Base-by-base conservation (phyloP, 208 protist genomes). In the Crithidia mellificae region DNA sequence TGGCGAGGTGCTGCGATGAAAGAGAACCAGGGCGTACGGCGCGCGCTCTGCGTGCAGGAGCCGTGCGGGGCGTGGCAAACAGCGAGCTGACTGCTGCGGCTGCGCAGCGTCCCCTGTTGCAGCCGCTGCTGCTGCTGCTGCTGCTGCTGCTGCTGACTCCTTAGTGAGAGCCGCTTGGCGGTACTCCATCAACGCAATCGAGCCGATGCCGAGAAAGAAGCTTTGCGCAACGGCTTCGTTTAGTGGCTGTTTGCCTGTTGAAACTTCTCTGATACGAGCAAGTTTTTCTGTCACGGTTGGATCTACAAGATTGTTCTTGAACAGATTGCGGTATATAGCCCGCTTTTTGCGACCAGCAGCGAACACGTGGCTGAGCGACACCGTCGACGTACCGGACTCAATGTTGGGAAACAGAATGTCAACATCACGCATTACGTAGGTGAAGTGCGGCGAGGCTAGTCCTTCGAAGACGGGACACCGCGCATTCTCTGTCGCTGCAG, bases 401-500 rank as follows among this genome's bases (percentile, higher is more conserved):
- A 78, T 56, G 58, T 64, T 78, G 7, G 73, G 73, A 27, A 78
- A 72, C 5, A 78, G 65, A 9, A 72, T 24, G 56, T 78, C 73
- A 4, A 73, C 65, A 17, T 72, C 65, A 5, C 73, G 64, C 73
- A 78, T 72, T 2, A 57, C 66, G 43, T 73, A 78, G 8, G 73
- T 78, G 55, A 78, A 64, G 49, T 78, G 73, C 1, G 73, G 49
- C 7, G 59, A 56, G 11, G 73, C 62, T 4, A 78, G 47, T 9
- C 32, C 44, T 22, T 78, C 61, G 46, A 72, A 78, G 36, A 78
- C 73, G 15, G 73, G 73, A 12, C 36, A n/a, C 3, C 36, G 24
- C 19, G 27, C 14, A 20, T 11, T 4, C 14, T 27, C 20, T 51
- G 22, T 14, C 5, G 36, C 20, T 46, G 41, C 15, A 25, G 38